These are phyloP conservation scores for Epichloe scottii DNA, from an alignment of 2,329 filamentous ascomycete species.

Conservation along the genomic window DNA sequence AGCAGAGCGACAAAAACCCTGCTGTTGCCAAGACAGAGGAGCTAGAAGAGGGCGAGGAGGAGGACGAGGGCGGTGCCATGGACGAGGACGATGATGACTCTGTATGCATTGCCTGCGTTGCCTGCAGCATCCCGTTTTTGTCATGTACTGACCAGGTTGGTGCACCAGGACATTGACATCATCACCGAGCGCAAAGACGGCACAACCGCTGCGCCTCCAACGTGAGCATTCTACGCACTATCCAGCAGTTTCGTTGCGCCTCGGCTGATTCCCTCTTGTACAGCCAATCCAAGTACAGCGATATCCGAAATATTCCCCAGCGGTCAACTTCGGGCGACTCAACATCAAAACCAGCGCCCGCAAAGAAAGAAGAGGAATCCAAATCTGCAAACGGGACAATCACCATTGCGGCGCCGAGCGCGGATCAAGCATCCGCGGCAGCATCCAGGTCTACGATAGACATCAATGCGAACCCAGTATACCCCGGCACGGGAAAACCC, in stretches of 20 bases:
- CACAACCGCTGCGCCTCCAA: slow-evolving; percentile 44
- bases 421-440: slow-evolving; percentile 46
- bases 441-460: slow-evolving; percentile 74
- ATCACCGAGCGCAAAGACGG: slow-evolving; percentile 56
- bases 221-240: slow-evolving; percentile 27
- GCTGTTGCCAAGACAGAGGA: slow-evolving; percentile 33
- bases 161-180: slow-evolving; percentile 49
- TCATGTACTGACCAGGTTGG: neutral
- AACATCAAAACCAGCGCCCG: slow-evolving; percentile 30
- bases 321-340: slow-evolving; percentile 41
- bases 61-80: slow-evolving; percentile 48
- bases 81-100: slow-evolving; percentile 45
- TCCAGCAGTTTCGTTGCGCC: neutral
- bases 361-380: slow-evolving; percentile 33
- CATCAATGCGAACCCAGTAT: slow-evolving; percentile 68
- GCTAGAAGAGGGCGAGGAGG: slow-evolving; percentile 51
- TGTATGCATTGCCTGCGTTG: slow-evolving; percentile 8
- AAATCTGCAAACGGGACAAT: slow-evolving; percentile 15
- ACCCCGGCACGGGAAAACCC: slow-evolving; percentile 69
- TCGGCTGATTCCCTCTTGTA: neutral
- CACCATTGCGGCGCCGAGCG: slow-evolving; percentile 29
- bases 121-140: neutral
- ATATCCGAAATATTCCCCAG: slow-evolving; percentile 53
- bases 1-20: slow-evolving; percentile 19
- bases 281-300: slow-evolving; percentile 50